These are phyloP conservation scores for Cyclotella choctawhatcheeana DNA, from an alignment of 108 stramenopile species.

Conservation along the genomic window DNA sequence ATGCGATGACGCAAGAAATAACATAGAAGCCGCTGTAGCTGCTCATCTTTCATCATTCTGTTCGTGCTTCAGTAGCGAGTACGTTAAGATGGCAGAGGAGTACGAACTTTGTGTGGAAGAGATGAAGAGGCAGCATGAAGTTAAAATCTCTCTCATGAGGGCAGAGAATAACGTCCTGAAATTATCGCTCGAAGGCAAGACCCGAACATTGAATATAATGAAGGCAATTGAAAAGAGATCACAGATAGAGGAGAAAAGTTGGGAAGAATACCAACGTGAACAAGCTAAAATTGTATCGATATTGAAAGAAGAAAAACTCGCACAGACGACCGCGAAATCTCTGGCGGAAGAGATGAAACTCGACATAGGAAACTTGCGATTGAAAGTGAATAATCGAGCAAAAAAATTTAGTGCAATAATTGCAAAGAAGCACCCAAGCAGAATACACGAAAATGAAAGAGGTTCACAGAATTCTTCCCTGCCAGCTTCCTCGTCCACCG, in stretches of 20 bases:
- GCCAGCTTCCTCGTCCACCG: too few relatives aligned
- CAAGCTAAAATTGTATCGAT: background rate
- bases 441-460: background rate
- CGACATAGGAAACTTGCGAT: background rate
- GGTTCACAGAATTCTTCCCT: background rate
- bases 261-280: background rate
- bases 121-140: constrained; percentile 6
- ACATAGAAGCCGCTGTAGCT: background rate
- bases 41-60: background rate
- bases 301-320: background rate
- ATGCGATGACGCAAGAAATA: background rate
- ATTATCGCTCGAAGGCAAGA: background rate
- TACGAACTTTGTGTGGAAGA: background rate
- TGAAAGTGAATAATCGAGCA: background rate
- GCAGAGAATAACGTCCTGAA: background rate
- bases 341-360: background rate
- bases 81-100: background rate
- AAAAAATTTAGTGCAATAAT: background rate
- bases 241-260: background rate
- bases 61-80: constrained; percentile 1
- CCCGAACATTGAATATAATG: background rate
- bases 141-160: background rate
- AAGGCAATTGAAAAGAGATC: background rate
- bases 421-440: background rate
- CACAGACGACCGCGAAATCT: background rate